phyloP scores from a whole-genome alignment of 2,329 filamentous ascomycete genomes.

The Capronia epimyces region DNA sequence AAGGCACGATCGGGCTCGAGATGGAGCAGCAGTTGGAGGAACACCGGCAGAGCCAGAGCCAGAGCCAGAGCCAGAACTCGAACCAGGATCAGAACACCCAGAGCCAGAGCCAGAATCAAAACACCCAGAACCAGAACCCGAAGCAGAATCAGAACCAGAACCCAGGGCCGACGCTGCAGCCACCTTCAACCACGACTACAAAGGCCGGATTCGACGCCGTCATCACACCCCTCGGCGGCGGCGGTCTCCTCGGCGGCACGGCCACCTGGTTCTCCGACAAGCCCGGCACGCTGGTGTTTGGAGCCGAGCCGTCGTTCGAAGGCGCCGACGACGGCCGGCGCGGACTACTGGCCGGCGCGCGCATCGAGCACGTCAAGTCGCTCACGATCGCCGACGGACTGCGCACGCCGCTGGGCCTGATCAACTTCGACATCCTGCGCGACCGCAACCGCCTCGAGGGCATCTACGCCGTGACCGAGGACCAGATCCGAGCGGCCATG shows the following conservation, averaged over 20 bases:
- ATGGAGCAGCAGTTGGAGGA: conserved; percentile 61
- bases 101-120: too few species aligned
- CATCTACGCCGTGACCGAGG: conserved; percentile 71
- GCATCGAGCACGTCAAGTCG: conserved; percentile 64
- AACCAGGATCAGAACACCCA: too few species aligned
- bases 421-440: conserved; percentile 73
- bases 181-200: too few species aligned
- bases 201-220: conserved; percentile 62
- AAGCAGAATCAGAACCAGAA: too few species aligned
- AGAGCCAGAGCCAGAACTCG: too few species aligned
- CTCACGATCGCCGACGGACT: conserved; percentile 86
- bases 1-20: conserved; percentile 85
- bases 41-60: too few species aligned
- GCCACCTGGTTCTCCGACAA: conserved; percentile 65
- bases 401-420: conserved; percentile 69
- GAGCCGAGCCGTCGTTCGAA: conserved; percentile 75
- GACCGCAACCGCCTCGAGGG: conserved; percentile 63
- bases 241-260: conserved; percentile 78
- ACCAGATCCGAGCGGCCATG: conserved; percentile 73
- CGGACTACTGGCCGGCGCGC: conserved; percentile 57
- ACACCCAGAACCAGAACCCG: too few species aligned
- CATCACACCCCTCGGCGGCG: conserved; percentile 79
- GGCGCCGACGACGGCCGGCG: conserved; percentile 78
- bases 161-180: too few species aligned
- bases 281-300: conserved; percentile 66